Evolutionary conservation across 2,329 filamentous ascomycete genomes (phyloP), one percentile per base, ranked within the genome.

Genomic region (Cercospora sp.): DNA sequence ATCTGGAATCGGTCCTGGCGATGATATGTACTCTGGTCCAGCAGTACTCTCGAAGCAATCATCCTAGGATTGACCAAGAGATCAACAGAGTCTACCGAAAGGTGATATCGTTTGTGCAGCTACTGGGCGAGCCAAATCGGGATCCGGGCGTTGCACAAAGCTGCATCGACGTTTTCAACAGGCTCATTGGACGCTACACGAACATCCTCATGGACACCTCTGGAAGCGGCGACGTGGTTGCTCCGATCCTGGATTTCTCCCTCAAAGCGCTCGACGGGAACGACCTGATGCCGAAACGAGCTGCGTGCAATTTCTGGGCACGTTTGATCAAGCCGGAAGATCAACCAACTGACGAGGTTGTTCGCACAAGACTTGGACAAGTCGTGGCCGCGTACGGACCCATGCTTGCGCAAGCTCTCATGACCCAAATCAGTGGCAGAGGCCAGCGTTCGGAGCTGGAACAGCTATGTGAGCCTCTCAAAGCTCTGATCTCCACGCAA

Each of bases 271-370:
- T 96, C 6, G 85, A 89, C 53, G 90, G 89, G 12, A 87, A 85
- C 31, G 92, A 95, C 67, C 88, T 90, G 0, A 81, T 96, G 9
- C 90, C 91, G 0, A 96, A 95, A 79, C 86, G 86, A 31, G 87
- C 90, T 2, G 87, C 92, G 1, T 87, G 89, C 8, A 87, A 90
- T 30, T 91, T 96, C 69, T 95, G 92, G 91, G 89, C 90, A 79
- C 72, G 83, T 75, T 77, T 81, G 31, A 79, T 82, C 23, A 77
- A 74, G 70, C 81, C 26, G 74, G 84, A 6, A 79, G 71, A 75
- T 80, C 36, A 79, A 10, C 69, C 65, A 30, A 69, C 67, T 9
- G 68, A 72, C 36, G 68, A 72, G n/a, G 67, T 70, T 6, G 61
- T 72, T 33, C 68, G 66, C 18, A 53, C 63, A 20, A 65, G 71